Conservation (phyloP, 31 red algal species). For the Porphyra umbilicalis region DNA sequence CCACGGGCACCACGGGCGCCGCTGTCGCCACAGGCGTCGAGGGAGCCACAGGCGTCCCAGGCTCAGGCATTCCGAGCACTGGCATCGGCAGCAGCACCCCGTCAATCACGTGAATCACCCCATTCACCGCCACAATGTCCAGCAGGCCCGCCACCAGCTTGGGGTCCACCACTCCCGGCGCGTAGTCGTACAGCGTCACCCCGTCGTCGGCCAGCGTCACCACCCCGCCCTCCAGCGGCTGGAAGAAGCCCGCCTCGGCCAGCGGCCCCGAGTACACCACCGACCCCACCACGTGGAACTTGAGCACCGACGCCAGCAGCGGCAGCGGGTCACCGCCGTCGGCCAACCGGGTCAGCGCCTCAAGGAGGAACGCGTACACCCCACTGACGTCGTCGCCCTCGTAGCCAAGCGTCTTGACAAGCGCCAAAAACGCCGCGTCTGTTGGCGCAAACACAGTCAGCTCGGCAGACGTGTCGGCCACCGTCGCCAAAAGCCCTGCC, state of each 20-base stretch:
- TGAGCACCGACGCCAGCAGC: neutral
- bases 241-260: neutral
- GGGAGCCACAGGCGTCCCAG: too few species aligned
- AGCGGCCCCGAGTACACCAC: neutral
- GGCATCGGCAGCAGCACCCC: neutral
- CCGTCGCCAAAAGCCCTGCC: neutral
- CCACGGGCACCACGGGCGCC: neutral
- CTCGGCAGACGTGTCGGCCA: neutral
- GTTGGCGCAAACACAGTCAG: slow-evolving; percentile 2
- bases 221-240: neutral
- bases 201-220: neutral
- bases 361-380: neutral
- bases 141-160: neutral
- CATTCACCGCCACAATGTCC: neutral
- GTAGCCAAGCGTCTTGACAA: neutral
- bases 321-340: neutral
- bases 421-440: neutral
- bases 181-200: neutral
- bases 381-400: neutral
- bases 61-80: too few species aligned
- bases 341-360: neutral
- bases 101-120: neutral
- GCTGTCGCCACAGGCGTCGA: neutral
- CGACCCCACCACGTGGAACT: neutral
- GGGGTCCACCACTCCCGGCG: neutral